These are phyloP conservation scores for Zymoseptoria tritici DNA, from an alignment of 2,329 filamentous ascomycete species.

Conservation along the genomic window DNA sequence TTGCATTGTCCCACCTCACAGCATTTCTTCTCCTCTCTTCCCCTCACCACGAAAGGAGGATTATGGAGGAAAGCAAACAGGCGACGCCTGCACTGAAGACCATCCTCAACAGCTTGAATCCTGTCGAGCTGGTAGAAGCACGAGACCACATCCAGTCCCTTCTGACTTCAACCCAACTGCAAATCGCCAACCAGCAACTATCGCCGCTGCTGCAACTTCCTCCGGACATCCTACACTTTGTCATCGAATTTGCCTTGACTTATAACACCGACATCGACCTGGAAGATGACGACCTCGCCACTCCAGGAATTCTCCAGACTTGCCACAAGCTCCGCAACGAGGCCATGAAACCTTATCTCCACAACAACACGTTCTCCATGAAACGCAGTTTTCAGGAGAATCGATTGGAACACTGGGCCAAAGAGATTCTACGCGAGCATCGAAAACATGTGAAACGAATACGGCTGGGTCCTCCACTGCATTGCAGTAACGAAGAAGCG, in stretches of 20 bases:
- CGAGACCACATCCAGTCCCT: conserved; percentile 7
- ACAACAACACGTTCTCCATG: conserved; percentile 11
- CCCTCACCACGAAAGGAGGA: background rate
- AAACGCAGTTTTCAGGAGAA: conserved; percentile 7
- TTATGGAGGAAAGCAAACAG: background rate
- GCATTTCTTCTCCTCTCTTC: background rate
- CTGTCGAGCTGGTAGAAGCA: conserved; percentile 7
- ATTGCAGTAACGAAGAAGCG: conserved; percentile 10
- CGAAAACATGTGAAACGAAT: conserved; percentile 5
- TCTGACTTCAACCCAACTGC: conserved; percentile 5
- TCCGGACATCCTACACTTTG: conserved; percentile 6
- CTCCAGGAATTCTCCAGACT: conserved; percentile 7
- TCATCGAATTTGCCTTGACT: conserved; percentile 5
- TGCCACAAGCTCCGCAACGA: conserved; percentile 8
- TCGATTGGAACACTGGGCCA: conserved; percentile 8
- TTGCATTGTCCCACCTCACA: background rate
- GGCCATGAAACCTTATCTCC: conserved; percentile 6
- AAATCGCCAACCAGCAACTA: conserved; percentile 8
- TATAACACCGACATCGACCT: conserved; percentile 1
- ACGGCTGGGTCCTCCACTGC: conserved; percentile 5
- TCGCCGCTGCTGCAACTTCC: conserved; percentile 10
- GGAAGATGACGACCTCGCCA: background rate
- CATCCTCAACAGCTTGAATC: conserved; percentile 3
- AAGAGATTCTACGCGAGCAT: conserved; percentile 7
- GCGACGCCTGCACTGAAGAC: background rate